Evolutionary conservation across 208 protist species (phyloP).

Genomic region (Leishmania turanica): DNA sequence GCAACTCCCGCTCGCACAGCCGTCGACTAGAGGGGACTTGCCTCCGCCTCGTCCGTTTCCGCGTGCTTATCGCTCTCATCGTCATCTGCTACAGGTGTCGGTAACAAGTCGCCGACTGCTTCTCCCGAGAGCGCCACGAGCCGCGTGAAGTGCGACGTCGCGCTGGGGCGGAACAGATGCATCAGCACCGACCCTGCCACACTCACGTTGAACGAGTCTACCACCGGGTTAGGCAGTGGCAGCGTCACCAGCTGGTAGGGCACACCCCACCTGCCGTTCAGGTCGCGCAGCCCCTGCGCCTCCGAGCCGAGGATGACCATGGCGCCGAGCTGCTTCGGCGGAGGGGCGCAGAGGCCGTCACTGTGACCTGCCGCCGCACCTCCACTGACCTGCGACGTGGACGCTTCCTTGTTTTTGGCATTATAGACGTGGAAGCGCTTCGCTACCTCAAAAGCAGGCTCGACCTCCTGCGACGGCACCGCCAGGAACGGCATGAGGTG

Average conservation of each 20-base stretch:
- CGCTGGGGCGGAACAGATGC: slow-evolving; percentile 65
- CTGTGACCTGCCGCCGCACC: neutral
- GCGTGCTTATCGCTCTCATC: slow-evolving; percentile 4
- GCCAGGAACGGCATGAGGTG: slow-evolving; percentile 71
- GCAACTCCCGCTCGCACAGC: too few relatives aligned
- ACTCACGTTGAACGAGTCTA: slow-evolving; percentile 84
- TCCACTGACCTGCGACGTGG: neutral
- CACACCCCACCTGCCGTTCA: slow-evolving; percentile 59
- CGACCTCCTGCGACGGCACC: slow-evolving; percentile 73
- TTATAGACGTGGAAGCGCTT: slow-evolving; percentile 65
- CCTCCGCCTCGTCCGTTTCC: neutral
- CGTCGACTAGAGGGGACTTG: neutral
- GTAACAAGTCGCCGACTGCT: slow-evolving; percentile 13
- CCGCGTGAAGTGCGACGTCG: slow-evolving; percentile 45
- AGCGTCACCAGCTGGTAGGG: slow-evolving; percentile 68
- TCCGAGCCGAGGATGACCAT: slow-evolving; percentile 86
- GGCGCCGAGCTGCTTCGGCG: slow-evolving; percentile 40
- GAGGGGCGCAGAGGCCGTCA: neutral
- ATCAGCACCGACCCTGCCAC: slow-evolving; percentile 80
- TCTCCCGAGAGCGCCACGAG: slow-evolving; percentile 22
- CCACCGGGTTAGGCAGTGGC: slow-evolving; percentile 63
- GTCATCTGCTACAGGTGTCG: neutral
- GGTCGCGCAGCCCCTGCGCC: slow-evolving; percentile 54
- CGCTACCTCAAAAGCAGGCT: slow-evolving; percentile 74
- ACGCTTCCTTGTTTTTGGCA: neutral